Evolutionary conservation across 352 stramenopile species (phyloP).

Genomic region (Globisporangium sylvaticum): DNA sequence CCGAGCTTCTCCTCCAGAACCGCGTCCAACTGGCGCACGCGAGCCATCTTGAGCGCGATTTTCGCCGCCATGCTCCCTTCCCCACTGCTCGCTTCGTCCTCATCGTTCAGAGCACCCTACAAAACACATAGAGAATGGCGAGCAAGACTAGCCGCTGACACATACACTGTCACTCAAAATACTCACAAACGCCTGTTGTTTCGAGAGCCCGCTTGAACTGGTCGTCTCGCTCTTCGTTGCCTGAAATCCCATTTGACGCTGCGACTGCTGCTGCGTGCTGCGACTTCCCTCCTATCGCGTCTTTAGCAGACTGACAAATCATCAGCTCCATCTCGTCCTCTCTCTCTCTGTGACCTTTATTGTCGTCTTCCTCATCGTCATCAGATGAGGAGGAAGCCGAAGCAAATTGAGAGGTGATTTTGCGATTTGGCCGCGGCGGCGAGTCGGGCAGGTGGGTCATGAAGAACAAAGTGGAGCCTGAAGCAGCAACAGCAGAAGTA

Average conservation of each 20-base stretch:
- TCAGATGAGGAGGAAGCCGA: not conserved
- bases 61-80: conserved; percentile 39
- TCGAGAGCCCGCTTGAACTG: conserved; percentile 48
- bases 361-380: not conserved
- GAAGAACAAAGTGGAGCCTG: conserved; percentile 17
- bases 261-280: too few relatives aligned
- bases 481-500: not conserved
- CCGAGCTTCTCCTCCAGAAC: conserved; percentile 63
- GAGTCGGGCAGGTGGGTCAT: conserved; percentile 59
- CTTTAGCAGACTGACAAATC: too few relatives aligned
- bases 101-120: conserved; percentile 45
- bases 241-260: too few relatives aligned
- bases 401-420: not conserved
- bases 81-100: conserved; percentile 22
- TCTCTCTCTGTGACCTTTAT: too few relatives aligned
- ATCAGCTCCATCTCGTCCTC: too few relatives aligned
- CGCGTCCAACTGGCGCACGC: conserved; percentile 52
- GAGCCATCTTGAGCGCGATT: conserved; percentile 71
- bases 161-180: conserved; percentile 1
- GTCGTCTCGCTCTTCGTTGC: too few relatives aligned
- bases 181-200: conserved; percentile 64
- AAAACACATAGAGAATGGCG: not conserved
- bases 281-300: too few relatives aligned
- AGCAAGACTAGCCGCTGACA: not conserved
- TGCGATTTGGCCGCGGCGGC: conserved; percentile 22